Conservation (phyloP, 768 basidiomycete species). For the Cubamyces sp. region DNA sequence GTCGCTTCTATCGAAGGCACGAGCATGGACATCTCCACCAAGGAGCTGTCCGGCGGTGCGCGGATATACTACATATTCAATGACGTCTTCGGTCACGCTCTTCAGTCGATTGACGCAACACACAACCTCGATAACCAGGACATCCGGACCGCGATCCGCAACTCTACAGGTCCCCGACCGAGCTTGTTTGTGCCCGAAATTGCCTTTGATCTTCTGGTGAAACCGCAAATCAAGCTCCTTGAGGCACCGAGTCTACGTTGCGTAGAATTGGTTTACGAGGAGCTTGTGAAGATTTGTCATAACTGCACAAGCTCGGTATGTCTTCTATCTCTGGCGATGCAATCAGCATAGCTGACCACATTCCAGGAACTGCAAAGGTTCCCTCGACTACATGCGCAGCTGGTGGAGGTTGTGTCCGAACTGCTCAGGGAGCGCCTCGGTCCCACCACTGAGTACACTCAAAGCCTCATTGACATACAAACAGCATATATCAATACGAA, state of each 20-base stretch:
- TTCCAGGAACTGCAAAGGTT: constrained; percentile 91
- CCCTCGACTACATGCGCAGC: constrained; percentile 88
- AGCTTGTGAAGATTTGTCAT: constrained; percentile 98
- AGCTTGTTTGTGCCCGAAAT: constrained; percentile 97
- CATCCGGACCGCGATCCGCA: constrained; percentile 97
- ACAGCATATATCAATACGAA: constrained; percentile 99
- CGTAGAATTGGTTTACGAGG: constrained; percentile 98
- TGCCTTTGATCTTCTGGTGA: constrained; percentile 95
- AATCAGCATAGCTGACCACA: neutral
- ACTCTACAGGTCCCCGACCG: constrained; percentile 95
- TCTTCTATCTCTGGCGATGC: constrained; percentile 6
- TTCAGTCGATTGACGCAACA: constrained; percentile 88
- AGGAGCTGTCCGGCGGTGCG: constrained; percentile 97
- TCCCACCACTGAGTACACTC: constrained; percentile 95
- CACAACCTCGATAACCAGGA: constrained; percentile 91
- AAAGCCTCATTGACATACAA: constrained; percentile 94
- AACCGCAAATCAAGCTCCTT: constrained; percentile 96
- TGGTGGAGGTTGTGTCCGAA: constrained; percentile 97
- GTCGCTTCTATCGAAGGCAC: constrained; percentile 97
- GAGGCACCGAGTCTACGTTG: constrained; percentile 95
- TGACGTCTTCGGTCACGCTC: constrained; percentile 93
- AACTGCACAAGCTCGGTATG: constrained; percentile 90
- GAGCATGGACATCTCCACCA: constrained; percentile 94
- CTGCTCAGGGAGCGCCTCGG: constrained; percentile 92
- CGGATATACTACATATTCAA: constrained; percentile 99